phyloP scores from a whole-genome alignment of 805 yeast species.

The Ogataea kodamae region DNA sequence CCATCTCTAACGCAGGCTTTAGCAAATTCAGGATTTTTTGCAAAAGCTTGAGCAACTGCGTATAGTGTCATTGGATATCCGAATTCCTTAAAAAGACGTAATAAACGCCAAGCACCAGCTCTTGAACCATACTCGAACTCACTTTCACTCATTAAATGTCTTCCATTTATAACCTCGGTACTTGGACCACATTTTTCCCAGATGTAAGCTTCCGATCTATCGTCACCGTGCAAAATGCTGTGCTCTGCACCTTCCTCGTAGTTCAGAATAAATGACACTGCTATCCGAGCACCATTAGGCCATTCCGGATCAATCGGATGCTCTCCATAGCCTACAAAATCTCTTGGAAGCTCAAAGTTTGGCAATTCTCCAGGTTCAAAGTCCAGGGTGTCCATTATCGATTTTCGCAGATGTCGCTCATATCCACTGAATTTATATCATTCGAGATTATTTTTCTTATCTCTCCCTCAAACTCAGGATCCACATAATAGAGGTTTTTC shows the following conservation, averaged over 20 bases:
- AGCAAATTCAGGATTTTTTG: constrained; percentile 33
- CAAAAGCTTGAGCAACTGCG: constrained; percentile 39
- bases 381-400: constrained; percentile 16
- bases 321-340: constrained; percentile 27
- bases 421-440: too few species aligned
- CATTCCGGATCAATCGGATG: constrained; percentile 24
- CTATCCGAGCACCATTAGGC: constrained; percentile 26
- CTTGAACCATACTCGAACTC: constrained; percentile 20
- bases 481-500: too few species aligned
- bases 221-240: constrained; percentile 16
- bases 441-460: too few species aligned
- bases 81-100: constrained; percentile 34
- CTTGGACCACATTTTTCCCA: constrained; percentile 17
- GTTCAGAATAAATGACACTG: constrained; percentile 27
- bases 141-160: constrained; percentile 18
- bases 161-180: constrained; percentile 13
- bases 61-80: constrained; percentile 33
- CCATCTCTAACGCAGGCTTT: constrained; percentile 36
- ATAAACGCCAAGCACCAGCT: constrained; percentile 23
- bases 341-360: constrained; percentile 12
- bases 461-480: too few species aligned
- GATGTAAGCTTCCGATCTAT: constrained; percentile 17
- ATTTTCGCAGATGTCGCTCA: too few species aligned
- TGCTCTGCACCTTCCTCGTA: constrained; percentile 31
- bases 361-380: constrained; percentile 13